A percentile compares a stretch with the other conserved stretches of the same genome.
phyloP scores from a whole-genome alignment of 2,329 filamentous ascomycete genomes.

The Claviceps humidiphila region DNA sequence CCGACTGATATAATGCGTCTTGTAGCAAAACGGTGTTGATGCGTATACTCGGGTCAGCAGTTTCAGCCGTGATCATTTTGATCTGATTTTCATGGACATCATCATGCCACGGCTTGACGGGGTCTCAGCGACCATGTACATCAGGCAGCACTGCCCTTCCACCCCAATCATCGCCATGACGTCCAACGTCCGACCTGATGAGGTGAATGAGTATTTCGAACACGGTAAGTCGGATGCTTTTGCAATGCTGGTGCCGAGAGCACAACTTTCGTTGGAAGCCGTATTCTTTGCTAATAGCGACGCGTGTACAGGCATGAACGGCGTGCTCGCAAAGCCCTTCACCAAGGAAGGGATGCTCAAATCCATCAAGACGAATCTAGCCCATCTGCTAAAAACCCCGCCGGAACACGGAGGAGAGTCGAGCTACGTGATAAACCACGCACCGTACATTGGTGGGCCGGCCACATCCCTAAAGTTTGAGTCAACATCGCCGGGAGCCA shows the following conservation, averaged over 20 bases:
- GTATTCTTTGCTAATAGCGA: neutral
- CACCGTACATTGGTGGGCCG: conserved; percentile 22
- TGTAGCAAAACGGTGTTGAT: conserved; percentile 61
- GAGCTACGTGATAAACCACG: conserved; percentile 20
- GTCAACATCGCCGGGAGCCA: conserved; percentile 34
- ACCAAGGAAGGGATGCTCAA: conserved; percentile 75
- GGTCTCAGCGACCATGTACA: conserved; percentile 85
- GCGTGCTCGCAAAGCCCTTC: conserved; percentile 92
- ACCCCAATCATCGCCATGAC: conserved; percentile 97
- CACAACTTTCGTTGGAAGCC: neutral
- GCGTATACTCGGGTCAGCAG: conserved; percentile 71
- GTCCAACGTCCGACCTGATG: conserved; percentile 90
- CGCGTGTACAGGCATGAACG: conserved; percentile 67
- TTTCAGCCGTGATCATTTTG: conserved; percentile 35
- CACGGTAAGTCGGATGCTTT: conserved; percentile 54
- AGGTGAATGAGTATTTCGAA: conserved; percentile 94
- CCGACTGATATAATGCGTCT: neutral
- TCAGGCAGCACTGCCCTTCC: conserved; percentile 69
- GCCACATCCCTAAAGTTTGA: conserved; percentile 34
- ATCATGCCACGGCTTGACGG: conserved; percentile 97
- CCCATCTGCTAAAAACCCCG: conserved; percentile 64
- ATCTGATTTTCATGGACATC: conserved; percentile 78
- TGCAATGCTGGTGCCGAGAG: neutral
- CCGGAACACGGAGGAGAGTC: conserved; percentile 28
- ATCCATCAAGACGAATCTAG: conserved; percentile 78